Base-by-base conservation (phyloP, 371 early-diverging fungal genomes). In the Saksenaea oblongispora region DNA sequence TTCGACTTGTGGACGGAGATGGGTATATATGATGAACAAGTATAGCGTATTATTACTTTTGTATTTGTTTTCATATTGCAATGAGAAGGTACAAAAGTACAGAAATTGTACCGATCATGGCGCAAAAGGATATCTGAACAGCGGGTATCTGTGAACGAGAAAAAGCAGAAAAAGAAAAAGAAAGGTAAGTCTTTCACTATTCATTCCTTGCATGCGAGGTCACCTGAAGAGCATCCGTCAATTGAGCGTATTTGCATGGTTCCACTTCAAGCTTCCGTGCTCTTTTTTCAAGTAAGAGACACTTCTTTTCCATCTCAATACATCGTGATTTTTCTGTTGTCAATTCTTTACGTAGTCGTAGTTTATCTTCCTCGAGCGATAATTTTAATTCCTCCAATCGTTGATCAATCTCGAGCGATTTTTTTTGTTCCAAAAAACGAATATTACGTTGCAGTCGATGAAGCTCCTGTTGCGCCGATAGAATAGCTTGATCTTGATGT, bases 401-500 rank as follows among this genome's bases (percentile, higher is more conserved):
- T 17, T 36, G 61, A 47, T 41, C 41, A 14, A 41, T 41, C 27
- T 54, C 41, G 17, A 18, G n/a, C 8, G 36, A 15, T 27, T 17
- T 13, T 27, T 56, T 35, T 15, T 59, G 57, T 56, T 70, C 61
- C 34, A 71, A 54, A 39, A 51, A 31, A 13, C 62, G 55, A 8
- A 70, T 63, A 34, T 39, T 63, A 17, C 61, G 44, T 35, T 61
- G 59, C n/a, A 71, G 54, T 51, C 61, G 61, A 17, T 24, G 24
- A 4, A 67, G 62, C 34, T 72, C 66, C 22, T 64, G 63, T 7
- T 63, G 68, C 1, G 73, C 73, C 14, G 66, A 44, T 26, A 58
- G 7, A 14, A 72, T 62, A 18, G 73, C 73, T 47, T 58, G 66
- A 34, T 67, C 66, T 59, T 72, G 73, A 5, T 63, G 69, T 9